Base-by-base conservation (phyloP, 1,284 basidiomycete species). In the Trametes sp. region DNA sequence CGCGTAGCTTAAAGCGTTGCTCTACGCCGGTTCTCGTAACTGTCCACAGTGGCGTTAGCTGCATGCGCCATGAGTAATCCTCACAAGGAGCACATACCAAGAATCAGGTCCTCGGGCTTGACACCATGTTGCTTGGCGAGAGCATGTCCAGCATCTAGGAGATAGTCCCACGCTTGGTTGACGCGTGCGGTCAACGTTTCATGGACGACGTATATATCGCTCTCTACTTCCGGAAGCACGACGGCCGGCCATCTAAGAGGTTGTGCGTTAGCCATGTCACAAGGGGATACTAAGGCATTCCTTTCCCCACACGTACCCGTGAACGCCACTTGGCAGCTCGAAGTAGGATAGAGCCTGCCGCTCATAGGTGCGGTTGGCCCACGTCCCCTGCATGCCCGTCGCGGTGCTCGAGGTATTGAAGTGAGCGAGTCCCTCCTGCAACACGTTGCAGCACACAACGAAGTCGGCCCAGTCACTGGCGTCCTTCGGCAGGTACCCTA, bases 201-300 rank as follows among this genome's bases (percentile, higher is more conserved):
- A 52, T 83, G 81, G 6, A 77, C 64, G 26, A 82, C 68, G 19
- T 76, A 70, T 9, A 82, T 77, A 31, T 78, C 77, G 1, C 77
- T 73, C 48, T 82, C 75, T 23, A 76, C 44, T 4, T 67, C 71
- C 6, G 72, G 75, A 5, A 77, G 75, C 1, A 84, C 75, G 0
- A 77, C 75, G 14, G 85, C 72, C 0, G 81, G 75, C 84, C 84
- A 86, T 51, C 83, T 84, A 28, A 13, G 6, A 45, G 45, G n/a
- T n/a, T 46, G 13, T 4, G 6, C 16, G 24, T 46, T 2, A 46
- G 24, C 10, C 10, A 11, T 14, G 14, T 1, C 10, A 26, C 13
- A 2, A 14, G 11, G 31, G 19, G 24, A 7, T 4, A 6, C n/a
- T 6, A 31, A 28, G 5, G 21, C 26, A 29, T 33, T 8, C 23